These are phyloP conservation scores for Didymella arachidicola DNA, from an alignment of 2,329 filamentous ascomycete genomes.

Conservation along the genomic window DNA sequence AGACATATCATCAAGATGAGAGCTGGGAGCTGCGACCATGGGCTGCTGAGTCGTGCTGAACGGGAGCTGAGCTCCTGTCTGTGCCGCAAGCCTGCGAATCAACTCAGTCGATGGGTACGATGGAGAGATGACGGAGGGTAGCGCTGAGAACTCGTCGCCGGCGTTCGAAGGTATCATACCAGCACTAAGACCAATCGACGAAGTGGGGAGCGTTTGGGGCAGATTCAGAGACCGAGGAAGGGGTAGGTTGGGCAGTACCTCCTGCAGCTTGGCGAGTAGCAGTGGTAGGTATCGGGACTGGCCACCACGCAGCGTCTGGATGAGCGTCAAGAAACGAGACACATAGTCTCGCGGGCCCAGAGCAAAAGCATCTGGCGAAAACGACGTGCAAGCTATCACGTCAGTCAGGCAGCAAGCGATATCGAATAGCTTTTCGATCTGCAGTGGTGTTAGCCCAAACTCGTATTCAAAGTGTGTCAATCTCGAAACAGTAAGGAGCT, in stretches of 20 bases:
- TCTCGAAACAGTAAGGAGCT: conserved; percentile 27
- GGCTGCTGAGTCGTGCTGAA: conserved; percentile 45
- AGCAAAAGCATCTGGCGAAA: conserved; percentile 64
- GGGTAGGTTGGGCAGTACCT: conserved; percentile 66
- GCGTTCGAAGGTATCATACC: conserved; percentile 43
- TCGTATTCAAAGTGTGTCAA: conserved; percentile 21
- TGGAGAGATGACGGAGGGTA: conserved; percentile 38
- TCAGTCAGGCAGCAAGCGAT: conserved; percentile 77
- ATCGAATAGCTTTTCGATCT: conserved; percentile 83
- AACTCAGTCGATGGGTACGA: conserved; percentile 45
- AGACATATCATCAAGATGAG: conserved; percentile 47
- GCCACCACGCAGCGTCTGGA: conserved; percentile 76
- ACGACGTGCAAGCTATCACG: conserved; percentile 69
- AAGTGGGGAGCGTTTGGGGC: conserved; percentile 37
- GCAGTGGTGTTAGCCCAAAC: conserved; percentile 36
- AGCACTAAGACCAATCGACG: conserved; percentile 39
- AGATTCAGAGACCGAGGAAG: conserved; percentile 48
- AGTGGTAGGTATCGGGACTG: conserved; percentile 80
- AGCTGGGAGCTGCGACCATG: conserved; percentile 40
- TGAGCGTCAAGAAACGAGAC: conserved; percentile 69
- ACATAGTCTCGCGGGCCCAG: conserved; percentile 73
- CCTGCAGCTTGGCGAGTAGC: conserved; percentile 76
- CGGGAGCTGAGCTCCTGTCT: conserved; percentile 47
- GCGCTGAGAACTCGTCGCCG: conserved; percentile 38
- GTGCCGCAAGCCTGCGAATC: conserved; percentile 47